These are phyloP conservation scores for Holtermannia corniformis DNA, from an alignment of 768 basidiomycete species.

Conservation along the genomic window DNA sequence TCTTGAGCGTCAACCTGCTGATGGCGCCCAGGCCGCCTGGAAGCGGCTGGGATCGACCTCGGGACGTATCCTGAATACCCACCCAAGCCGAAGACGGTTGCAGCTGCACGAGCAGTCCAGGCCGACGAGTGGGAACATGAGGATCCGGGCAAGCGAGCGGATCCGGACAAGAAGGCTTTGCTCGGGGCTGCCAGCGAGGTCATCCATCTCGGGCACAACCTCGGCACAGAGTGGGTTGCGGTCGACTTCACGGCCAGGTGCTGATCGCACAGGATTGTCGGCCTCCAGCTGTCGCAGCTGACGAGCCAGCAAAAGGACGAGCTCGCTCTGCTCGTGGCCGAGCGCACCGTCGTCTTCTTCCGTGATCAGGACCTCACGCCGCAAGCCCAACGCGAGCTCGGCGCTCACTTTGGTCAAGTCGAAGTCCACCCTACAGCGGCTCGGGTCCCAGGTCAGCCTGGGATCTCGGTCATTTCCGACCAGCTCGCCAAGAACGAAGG, in stretches of 20 bases:
- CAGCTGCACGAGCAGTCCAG: background rate
- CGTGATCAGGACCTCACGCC: conserved; percentile 58
- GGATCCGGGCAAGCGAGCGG: conserved; percentile 59
- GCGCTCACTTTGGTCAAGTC: conserved; percentile 61
- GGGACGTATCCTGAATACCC: conserved; percentile 9
- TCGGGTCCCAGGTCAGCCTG: conserved; percentile 24
- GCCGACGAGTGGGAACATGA: conserved; percentile 22
- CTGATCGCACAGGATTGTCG: conserved; percentile 47
- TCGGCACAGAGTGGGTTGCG: conserved; percentile 42
- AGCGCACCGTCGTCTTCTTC: conserved; percentile 54
- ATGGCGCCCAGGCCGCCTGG: conserved; percentile 9
- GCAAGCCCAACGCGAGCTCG: conserved; percentile 62
- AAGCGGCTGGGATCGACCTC: conserved; percentile 6
- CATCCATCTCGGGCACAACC: conserved; percentile 57
- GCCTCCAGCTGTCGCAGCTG: conserved; percentile 61
- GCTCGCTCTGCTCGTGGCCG: conserved; percentile 62
- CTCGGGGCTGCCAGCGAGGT: conserved; percentile 59
- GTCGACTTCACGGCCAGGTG: too few relatives aligned
- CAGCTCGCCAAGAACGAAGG: conserved; percentile 7
- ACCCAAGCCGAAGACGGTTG: conserved; percentile 5
- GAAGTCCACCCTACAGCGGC: conserved; percentile 57
- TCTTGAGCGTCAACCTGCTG: too few relatives aligned
- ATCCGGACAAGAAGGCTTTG: conserved; percentile 56
- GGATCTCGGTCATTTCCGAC: conserved; percentile 18
- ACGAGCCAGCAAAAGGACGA: conserved; percentile 64